These are phyloP conservation scores for Wickerhamomyces alni DNA, from an alignment of 805 yeast genomes.

Conservation along the genomic window DNA sequence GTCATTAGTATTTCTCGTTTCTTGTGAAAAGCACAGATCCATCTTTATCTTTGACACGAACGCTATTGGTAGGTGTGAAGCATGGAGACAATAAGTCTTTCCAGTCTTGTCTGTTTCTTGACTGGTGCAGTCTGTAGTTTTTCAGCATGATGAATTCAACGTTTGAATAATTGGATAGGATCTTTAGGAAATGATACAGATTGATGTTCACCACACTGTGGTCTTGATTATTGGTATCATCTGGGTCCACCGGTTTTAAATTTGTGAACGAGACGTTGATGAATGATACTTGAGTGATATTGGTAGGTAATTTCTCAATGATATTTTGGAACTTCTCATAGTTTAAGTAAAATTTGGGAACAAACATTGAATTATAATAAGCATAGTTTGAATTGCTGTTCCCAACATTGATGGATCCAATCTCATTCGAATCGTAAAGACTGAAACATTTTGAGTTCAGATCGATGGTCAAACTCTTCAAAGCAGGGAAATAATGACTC, in stretches of 20 bases:
- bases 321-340: conserved; percentile 16
- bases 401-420: conserved; percentile 11
- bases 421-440: conserved; percentile 16
- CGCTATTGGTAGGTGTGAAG: conserved; percentile 26
- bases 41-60: conserved; percentile 31
- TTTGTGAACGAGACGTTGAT: conserved; percentile 22
- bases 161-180: conserved; percentile 25
- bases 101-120: conserved; percentile 34
- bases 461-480: conserved; percentile 39
- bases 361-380: conserved; percentile 22
- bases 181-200: conserved; percentile 27
- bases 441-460: conserved; percentile 41
- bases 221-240: conserved; percentile 20
- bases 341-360: conserved; percentile 23
- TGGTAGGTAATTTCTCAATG: conserved; percentile 13
- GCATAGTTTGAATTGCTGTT: conserved; percentile 22
- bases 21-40: conserved; percentile 37
- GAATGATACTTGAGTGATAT: conserved; percentile 12
- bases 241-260: conserved; percentile 19
- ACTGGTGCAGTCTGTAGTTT: conserved; percentile 31
- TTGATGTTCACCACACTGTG: conserved; percentile 31
- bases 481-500: conserved; percentile 37
- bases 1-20: conserved; percentile 8
- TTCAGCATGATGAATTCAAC: conserved; percentile 32
- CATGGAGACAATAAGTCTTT: conserved; percentile 28